phyloP scores from a whole-genome alignment of 2,329 filamentous ascomycete species.

The Talaromyces sp. region DNA sequence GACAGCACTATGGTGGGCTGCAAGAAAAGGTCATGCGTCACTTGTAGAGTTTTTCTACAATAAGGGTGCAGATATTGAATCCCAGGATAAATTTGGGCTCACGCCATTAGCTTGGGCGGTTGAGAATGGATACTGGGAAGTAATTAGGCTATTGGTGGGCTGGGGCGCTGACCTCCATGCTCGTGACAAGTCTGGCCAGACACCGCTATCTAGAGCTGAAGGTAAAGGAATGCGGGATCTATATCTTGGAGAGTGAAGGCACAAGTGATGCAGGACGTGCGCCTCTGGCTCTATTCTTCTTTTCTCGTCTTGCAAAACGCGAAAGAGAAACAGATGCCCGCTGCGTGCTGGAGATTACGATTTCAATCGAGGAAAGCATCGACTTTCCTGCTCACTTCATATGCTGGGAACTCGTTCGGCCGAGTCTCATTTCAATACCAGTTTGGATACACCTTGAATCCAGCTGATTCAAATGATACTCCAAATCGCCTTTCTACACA shows the following conservation, averaged over 20 bases:
- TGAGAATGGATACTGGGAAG: neutral
- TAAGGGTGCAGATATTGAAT: neutral
- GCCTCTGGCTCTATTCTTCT: neutral
- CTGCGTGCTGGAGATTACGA: neutral
- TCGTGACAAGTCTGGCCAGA: neutral
- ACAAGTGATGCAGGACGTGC: neutral
- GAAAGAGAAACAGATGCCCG: neutral
- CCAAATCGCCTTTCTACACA: neutral
- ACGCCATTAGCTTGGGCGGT: neutral
- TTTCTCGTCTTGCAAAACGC: neutral
- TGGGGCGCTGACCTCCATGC: neutral
- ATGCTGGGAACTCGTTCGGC: neutral
- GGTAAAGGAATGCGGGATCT: neutral
- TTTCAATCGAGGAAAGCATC: neutral
- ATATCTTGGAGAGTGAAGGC: no score
- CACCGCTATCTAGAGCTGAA: neutral
- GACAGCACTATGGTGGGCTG: neutral
- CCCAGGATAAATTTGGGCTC: neutral
- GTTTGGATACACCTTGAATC: neutral
- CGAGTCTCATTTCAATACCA: neutral
- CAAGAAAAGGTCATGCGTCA: neutral
- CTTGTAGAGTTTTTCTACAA: neutral
- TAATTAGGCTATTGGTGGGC: neutral
- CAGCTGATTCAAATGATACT: no score
- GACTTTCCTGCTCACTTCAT: neutral